These are phyloP conservation scores for Botrytis galanthina DNA, from an alignment of 2,329 filamentous ascomycete genomes.

Conservation along the genomic window DNA sequence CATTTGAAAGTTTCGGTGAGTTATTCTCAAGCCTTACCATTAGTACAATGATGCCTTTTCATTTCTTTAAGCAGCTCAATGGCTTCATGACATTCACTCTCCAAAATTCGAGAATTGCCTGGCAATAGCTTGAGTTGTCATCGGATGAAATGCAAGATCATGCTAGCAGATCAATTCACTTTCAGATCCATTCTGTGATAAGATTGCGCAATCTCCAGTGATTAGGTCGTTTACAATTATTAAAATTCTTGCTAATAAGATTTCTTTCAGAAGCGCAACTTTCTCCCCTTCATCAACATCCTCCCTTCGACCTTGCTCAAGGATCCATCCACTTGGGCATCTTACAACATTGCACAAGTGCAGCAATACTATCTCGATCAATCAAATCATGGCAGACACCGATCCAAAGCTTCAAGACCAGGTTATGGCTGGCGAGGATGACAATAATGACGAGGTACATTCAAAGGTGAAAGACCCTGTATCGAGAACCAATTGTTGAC, in stretches of 20 bases:
- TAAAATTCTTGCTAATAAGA: slow-evolving; percentile 9
- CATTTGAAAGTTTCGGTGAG: not conserved
- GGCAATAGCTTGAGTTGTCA: not conserved
- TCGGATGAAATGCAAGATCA: not conserved
- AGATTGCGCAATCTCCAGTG: not conserved
- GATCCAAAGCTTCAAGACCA: slow-evolving; percentile 34
- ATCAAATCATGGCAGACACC: slow-evolving; percentile 33
- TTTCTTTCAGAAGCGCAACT: slow-evolving; percentile 9
- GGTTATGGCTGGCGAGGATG: slow-evolving; percentile 34
- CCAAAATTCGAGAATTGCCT: not conserved
- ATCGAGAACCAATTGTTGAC: slow-evolving; percentile 13
- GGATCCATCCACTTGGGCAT: not conserved
- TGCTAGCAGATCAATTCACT: slow-evolving; percentile 9
- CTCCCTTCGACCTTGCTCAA: not conserved
- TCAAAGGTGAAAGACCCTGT: not conserved
- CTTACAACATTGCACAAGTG: not conserved
- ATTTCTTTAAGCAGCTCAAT: not conserved
- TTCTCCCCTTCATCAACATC: not conserved
- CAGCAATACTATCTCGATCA: not conserved
- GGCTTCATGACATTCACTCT: not conserved
- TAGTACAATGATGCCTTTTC: not conserved
- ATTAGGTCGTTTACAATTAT: not conserved
- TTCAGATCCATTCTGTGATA: not conserved
- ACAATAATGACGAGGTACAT: slow-evolving; percentile 38
- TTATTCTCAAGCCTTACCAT: not conserved